Base-by-base conservation (phyloP, 169 alveolate genomes). In the Neospora caninum region DNA sequence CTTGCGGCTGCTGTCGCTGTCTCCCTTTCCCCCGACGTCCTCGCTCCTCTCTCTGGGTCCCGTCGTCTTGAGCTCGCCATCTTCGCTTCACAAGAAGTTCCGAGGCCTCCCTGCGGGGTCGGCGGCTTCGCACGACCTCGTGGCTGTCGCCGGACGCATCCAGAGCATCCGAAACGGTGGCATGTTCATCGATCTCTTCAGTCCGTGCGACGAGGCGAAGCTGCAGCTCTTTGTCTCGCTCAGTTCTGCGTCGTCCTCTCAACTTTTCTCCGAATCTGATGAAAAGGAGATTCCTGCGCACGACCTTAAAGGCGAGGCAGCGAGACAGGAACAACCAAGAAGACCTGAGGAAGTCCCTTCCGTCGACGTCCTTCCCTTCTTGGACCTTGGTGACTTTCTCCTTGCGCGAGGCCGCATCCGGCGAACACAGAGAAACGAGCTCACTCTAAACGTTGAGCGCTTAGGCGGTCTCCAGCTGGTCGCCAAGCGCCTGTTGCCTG, bases 361-460 rank as follows among this genome's bases (percentile, higher is more conserved):
- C 54, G 80, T n/a, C 36, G 91, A 53, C 49, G 45, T 91, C 45
- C 80, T 88, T 84, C 84, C 84, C 86, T 29, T 94, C 80, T 43
- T 95, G 34, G 96, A 95, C 87, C 78, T 95, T 22, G 97, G 97
- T 31, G 97, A 95, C 92, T 88, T 95, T 53, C 58, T 95, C 53
- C 95, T 94, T 16, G 94, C 94, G 42, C 78, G 92, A 64, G 97
- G 97, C 31, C 69, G 38, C 49, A 45, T 94, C 36, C 39, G 95
- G 38, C 92, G 88, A 82, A 88, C 97, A 2, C 36, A 27, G 93
- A 54, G 95, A 45, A 96, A 96, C 20, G 97, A 95, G 93, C 43
- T 94, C 88, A 94, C 96, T 20, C 36, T 95, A 80, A 93, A 91
- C 69, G 80, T 93, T 29, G 73, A 7, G 73, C 73, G 73, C 73